Evolutionary conservation across 495 filamentous ascomycete species (phyloP), one percentile per base, ranked within the genome.

Genomic region (Penicillium malachiteum): DNA sequence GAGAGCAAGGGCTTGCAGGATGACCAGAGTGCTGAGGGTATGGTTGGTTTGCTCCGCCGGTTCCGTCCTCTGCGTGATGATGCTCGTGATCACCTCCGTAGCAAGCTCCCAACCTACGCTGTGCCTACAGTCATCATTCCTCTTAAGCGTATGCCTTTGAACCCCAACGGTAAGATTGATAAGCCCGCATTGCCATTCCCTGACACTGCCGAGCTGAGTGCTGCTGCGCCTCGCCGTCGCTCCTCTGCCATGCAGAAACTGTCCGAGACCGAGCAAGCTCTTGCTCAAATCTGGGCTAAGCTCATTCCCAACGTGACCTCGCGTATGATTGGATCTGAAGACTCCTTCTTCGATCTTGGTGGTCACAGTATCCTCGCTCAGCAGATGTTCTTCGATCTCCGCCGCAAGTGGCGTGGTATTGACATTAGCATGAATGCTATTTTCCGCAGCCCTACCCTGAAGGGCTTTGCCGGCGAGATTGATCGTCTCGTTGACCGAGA

Each of bases 161-260:
- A 96, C 71, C 93, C 93, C 12, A 97, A 97, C 60, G 92, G 92
- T 56, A 97, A 96, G 75, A 85, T 96, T 43, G 94, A 98, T 66
- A 91, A 87, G 71, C 91, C 91, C 6, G 87, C 86, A 1, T 79
- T 98, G 40, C 94, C 94, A 0, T 97, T 96, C 82, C 94, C 94
- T 0, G 89, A 93, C 67, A 85, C 84, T 10, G 81, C 80, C 3
- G 84, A 91, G 55, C 67, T 78, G 44, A 70, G 64, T 56, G 67
- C 71, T 5, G 73, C 67, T 26, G 75, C 69, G 18, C 71, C 69
- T 26, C 68, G 62, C 35, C 68, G 71, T 45, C 69, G 63, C 55
- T 70, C 73, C 0, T 75, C 72, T 4, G 67, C 62, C 9, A 49
- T 74, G 12, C 67, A 74, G 49, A 64, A 69, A 0, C 71, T 83